Evolutionary conservation across 257 asterid genomes (phyloP), one percentile per base, ranked within the genome.

Genomic region (Salvia miltiorrhiza): DNA sequence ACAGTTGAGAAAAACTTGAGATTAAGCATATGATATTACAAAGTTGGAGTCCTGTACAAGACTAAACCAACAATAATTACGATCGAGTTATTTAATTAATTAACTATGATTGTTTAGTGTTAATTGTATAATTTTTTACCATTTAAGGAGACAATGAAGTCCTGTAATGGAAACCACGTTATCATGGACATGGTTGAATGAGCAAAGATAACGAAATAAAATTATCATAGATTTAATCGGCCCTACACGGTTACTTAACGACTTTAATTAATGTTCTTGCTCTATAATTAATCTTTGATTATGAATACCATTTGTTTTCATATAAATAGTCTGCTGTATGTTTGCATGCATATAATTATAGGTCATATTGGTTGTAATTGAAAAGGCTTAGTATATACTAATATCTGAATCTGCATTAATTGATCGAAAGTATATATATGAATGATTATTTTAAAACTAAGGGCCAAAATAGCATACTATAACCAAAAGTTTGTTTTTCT

Each of bases 151-250:
- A 57, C 49, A 44, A 28, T 69, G 55, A 63, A 40, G 48, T 28
- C 65, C 11, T 40, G 30, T 56, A 37, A 13, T 59, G 49, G 43
- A 62, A 71, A 65, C 9, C 68, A 65, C 57, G 73, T 73, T 71
- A 73, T 16, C n/a, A n/a, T n/a, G n/a, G n/a, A n/a, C 62, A 48
- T 71, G 52, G 23, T 68, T 76, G 81, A 81, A 78, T 44, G 13
- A 73, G 71, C 66, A 43, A 75, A 73, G 76, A 77, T 71, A n/a
- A 65, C 53, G 78, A 76, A 77, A 84, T 76, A 79, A 84, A 68
- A 71, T 65, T 73, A 78, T 63, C 75, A 73, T 4, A 65, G 69
- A 73, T 78, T 58, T 65, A n/a, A 56, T 28, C 0, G 77, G 33
- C 33, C 75, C 71, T 43, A 72, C 72, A 35, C 23, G 54, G 24